These are phyloP conservation scores for Rhodotorula babjevae DNA, from an alignment of 768 basidiomycete species.

Conservation along the genomic window DNA sequence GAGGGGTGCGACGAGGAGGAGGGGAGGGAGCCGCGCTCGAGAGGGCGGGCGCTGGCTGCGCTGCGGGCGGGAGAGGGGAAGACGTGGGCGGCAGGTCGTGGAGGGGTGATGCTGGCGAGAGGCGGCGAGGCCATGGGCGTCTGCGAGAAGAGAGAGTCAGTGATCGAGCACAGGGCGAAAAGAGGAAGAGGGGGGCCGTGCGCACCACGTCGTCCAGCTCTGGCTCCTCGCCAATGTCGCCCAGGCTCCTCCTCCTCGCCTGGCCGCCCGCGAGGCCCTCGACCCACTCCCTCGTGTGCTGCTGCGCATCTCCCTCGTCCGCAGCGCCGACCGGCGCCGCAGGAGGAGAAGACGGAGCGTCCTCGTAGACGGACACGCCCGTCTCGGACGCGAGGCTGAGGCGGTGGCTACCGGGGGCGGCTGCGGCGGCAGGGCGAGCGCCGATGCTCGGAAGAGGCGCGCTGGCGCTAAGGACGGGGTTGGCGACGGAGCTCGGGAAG, in stretches of 20 bases:
- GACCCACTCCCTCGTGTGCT: slow-evolving; percentile 27
- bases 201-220: slow-evolving; percentile 21
- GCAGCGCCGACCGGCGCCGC: background rate
- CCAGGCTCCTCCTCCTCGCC: background rate
- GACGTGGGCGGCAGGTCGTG: background rate
- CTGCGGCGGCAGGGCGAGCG: background rate
- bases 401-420: background rate
- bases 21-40: no score
- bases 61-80: background rate
- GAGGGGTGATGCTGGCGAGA: background rate
- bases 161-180: no score
- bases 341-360: slow-evolving; percentile 4
- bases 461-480: background rate
- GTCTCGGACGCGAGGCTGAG: slow-evolving; percentile 14
- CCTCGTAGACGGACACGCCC: slow-evolving; percentile 12
- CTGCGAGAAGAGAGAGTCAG: background rate
- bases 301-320: background rate
- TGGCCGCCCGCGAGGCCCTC: slow-evolving; percentile 10
- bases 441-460: background rate
- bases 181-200: no score
- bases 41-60: no score
- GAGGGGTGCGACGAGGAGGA: background rate
- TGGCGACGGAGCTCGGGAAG: background rate
- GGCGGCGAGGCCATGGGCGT: background rate
- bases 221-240: slow-evolving; percentile 17